Evolutionary conservation across 352 stramenopile genomes (phyloP).

Genomic region (Halophytophthora batemanensis): DNA sequence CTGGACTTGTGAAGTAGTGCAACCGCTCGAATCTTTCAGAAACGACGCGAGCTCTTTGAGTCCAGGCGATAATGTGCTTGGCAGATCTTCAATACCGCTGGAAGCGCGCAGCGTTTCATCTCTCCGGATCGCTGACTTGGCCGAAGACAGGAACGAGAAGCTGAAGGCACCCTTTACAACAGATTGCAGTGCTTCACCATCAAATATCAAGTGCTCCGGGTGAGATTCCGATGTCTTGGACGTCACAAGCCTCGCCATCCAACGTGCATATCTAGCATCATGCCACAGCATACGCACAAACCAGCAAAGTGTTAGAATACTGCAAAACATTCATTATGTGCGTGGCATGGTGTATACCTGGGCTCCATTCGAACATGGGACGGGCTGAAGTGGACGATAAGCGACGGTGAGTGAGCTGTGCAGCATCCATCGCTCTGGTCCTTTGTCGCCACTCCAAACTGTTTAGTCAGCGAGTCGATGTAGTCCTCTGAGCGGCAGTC

Average conservation of each 20-base stretch:
- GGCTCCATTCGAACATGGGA: slow-evolving; percentile 19
- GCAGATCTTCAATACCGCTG: neutral
- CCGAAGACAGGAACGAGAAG: slow-evolving; percentile 50
- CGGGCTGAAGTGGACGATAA: slow-evolving; percentile 60
- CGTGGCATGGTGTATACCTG: slow-evolving; percentile 20
- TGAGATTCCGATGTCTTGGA: slow-evolving; percentile 2
- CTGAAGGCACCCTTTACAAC: slow-evolving; percentile 42
- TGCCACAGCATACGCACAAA: neutral
- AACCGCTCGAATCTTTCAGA: slow-evolving; percentile 16
- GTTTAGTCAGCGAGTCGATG: slow-evolving; percentile 22
- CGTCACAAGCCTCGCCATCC: slow-evolving; percentile 18
- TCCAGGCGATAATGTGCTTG: neutral
- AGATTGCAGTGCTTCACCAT: slow-evolving; percentile 27
- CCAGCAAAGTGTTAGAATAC: neutral
- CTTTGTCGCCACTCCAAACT: slow-evolving; percentile 14
- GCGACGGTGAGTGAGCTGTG: slow-evolving; percentile 30
- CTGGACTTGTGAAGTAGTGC: slow-evolving; percentile 15
- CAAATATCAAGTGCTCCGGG: slow-evolving; percentile 53
- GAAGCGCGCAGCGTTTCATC: neutral
- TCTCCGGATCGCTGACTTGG: slow-evolving; percentile 16
- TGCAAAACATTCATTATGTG: neutral
- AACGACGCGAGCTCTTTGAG: slow-evolving; percentile 9
- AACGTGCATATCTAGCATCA: slow-evolving; percentile 29
- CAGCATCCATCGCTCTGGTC: slow-evolving; percentile 9
- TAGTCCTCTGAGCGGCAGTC: slow-evolving; percentile 34